Base-by-base conservation (phyloP, 768 basidiomycete species). In the Lactarius tabidus region DNA sequence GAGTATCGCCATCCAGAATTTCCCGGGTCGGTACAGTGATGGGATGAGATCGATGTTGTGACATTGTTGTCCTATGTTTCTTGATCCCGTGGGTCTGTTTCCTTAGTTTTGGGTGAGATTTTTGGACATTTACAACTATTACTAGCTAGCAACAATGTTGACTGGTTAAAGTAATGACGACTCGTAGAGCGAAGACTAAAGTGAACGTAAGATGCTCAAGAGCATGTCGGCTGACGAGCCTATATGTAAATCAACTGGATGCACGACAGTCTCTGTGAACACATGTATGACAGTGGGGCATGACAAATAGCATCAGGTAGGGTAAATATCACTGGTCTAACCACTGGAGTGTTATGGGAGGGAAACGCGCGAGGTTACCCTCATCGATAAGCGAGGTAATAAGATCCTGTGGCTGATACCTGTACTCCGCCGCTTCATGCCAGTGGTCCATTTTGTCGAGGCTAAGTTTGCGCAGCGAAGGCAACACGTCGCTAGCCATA, bases 1-100 rank as follows among this genome's bases (percentile, higher is more conserved):
- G 2, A 77, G 80, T 29, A 79, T 91, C 62, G 86, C 82, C 23
- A 72, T 71, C 65, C 75, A 84, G 71, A 89, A 87, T 70, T 91
- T 90, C 70, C 71, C 69, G 89, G 87, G 71, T 74, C 33, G 33
- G 33, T 33, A 8, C 33, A 33, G 33, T 33, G 23, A 65, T 51
- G 41, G 38, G 35, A 35, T 26, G 9, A 20, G 31, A 54, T n/a
- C 29, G 9, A 31, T 33, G 5, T 3, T 31, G 31, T 18, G 10
- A n/a, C 14, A 29, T 9, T 51, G 2, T 29, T 41, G 17, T 57
- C 2, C n/a, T 31, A 17, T 29, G 26, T 15, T 17, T 6, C 6
- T n/a, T 58, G 17, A 6, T 18, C 6, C 2, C 17, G 17, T 18
- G 15, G 8, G 33, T 33, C 33, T 33, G 33, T 33, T 33, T 33